Percentiles rank a stretch among this genome's conserved stretches.
These are phyloP conservation scores for Phialophora macrospora DNA, from an alignment of 2,329 filamentous ascomycete species.

Conservation along the genomic window DNA sequence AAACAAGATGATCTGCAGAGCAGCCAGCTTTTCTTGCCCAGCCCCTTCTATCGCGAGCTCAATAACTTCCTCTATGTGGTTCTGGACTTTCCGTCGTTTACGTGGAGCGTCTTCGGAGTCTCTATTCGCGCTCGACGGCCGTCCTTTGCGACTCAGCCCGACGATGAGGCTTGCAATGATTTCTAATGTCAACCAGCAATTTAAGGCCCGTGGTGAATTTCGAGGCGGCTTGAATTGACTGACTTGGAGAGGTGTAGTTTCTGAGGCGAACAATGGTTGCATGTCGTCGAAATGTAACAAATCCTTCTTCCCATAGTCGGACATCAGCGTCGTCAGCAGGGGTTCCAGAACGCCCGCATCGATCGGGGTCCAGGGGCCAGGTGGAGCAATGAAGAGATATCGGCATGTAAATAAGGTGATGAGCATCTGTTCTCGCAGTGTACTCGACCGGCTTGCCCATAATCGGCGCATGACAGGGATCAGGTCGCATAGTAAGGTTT, in stretches of 20 bases:
- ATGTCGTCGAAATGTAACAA: constrained; percentile 80
- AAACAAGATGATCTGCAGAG: constrained; percentile 33
- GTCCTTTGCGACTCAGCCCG: constrained; percentile 15
- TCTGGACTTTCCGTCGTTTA: constrained; percentile 32
- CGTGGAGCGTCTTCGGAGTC: constrained; percentile 22
- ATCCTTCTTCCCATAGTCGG: constrained; percentile 77
- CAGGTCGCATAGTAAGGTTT: constrained; percentile 63
- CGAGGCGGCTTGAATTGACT: constrained; percentile 46
- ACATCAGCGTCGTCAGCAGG: constrained; percentile 60
- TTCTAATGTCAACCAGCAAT: constrained; percentile 50
- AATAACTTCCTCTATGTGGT: constrained; percentile 21
- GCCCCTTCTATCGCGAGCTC: constrained; percentile 18
- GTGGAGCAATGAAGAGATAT: constrained; percentile 59
- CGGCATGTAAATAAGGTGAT: constrained; percentile 71
- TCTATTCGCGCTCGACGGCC: not conserved
- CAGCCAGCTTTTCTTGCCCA: constrained; percentile 29
- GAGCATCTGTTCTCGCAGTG: constrained; percentile 77
- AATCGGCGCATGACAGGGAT: constrained; percentile 74
- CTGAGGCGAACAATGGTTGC: constrained; percentile 53
- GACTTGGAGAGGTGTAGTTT: constrained; percentile 45
- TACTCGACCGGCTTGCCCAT: constrained; percentile 72
- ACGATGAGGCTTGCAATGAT: constrained; percentile 45
- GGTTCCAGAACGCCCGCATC: constrained; percentile 18
- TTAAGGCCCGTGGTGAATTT: constrained; percentile 45
- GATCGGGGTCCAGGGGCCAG: constrained; percentile 44